These are phyloP conservation scores for Acacia pycnantha DNA, from an alignment of 331 rosid species.

Conservation along the genomic window DNA sequence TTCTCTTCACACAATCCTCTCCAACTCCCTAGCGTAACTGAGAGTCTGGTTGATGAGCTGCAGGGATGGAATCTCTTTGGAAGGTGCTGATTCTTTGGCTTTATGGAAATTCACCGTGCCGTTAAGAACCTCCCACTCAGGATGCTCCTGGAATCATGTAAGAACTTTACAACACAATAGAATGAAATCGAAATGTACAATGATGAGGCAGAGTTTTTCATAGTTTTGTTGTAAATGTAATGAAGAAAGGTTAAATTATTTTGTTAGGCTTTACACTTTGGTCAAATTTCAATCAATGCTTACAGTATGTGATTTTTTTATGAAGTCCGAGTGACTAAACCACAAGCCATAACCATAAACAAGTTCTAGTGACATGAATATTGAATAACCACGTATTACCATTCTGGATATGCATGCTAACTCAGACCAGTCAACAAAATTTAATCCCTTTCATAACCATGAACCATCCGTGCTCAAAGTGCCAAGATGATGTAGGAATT, in stretches of 20 bases:
- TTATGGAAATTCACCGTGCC: constrained; percentile 66
- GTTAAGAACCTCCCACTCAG: constrained; percentile 85
- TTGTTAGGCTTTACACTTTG: not conserved
- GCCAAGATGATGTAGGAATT: not conserved
- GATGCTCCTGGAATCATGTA: constrained; percentile 70
- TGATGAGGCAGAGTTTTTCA: not conserved
- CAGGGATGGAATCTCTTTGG: constrained; percentile 97
- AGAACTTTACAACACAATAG: constrained; percentile 6
- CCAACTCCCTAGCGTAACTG: constrained; percentile 98
- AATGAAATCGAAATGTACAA: not conserved
- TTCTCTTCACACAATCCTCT: constrained; percentile 79
- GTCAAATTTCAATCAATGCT: not conserved
- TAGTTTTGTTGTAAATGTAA: not conserved
- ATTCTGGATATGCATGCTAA: not conserved
- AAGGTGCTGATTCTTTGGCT: constrained; percentile 89
- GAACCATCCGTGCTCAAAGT: not conserved
- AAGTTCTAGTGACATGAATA: not conserved
- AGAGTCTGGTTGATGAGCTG: constrained; percentile 98
- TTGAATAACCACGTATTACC: not conserved
- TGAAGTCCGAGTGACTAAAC: not conserved
- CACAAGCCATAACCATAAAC: not conserved
- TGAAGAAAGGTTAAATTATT: not conserved
- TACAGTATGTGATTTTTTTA: not conserved
- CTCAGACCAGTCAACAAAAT: not conserved
- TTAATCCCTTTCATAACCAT: not conserved